Evolutionary conservation across 257 asterid species (phyloP).

Genomic region (Fraxinus excelsior): DNA sequence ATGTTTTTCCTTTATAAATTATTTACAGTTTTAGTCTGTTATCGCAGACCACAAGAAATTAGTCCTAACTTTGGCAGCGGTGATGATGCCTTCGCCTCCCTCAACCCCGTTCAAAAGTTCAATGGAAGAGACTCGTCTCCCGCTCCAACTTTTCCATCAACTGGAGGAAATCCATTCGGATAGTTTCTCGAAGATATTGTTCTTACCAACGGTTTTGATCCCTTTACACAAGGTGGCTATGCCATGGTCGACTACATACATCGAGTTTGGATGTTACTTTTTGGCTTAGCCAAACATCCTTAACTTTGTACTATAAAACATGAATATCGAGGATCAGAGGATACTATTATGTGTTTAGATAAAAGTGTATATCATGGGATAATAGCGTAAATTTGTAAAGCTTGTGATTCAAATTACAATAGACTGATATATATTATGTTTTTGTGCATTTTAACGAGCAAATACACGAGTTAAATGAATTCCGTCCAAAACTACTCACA

Average conservation of each 20-base stretch:
- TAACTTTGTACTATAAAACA: neutral
- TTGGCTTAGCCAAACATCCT: neutral
- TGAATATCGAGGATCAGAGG: neutral
- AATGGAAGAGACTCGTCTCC: conserved; percentile 31
- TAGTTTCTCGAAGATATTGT: conserved; percentile 26
- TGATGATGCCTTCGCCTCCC: conserved; percentile 55
- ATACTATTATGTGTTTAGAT: neutral
- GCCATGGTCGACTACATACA: neutral
- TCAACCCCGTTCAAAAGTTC: conserved; percentile 55
- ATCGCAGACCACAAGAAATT: conserved; percentile 57
- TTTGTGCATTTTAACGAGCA: no score
- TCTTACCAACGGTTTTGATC: neutral
- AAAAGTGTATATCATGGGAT: neutral
- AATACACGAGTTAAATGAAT: no score
- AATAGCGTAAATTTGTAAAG: neutral
- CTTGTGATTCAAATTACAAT: neutral
- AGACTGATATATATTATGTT: neutral
- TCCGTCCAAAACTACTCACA: no score
- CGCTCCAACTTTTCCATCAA: conserved; percentile 37
- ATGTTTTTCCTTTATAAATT: neutral
- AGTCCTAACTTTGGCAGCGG: conserved; percentile 30
- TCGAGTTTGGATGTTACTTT: neutral
- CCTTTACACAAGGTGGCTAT: neutral
- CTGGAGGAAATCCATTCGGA: conserved; percentile 75
- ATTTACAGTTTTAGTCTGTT: neutral